Conservation (phyloP, 768 basidiomycete genomes). For the Trametes cinnabarina region DNA sequence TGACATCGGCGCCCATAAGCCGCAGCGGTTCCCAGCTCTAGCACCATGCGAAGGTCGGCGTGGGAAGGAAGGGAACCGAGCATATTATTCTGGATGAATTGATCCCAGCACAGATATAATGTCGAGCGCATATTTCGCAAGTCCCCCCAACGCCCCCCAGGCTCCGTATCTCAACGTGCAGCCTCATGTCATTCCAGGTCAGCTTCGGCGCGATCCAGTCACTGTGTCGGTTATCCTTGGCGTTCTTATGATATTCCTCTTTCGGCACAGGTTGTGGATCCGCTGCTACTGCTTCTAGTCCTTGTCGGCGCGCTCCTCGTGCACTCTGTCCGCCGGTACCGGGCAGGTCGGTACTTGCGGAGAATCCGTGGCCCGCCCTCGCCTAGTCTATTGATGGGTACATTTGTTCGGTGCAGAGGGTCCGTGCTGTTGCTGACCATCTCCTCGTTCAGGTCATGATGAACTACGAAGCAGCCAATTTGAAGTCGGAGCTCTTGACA, state of each 20-base stretch:
- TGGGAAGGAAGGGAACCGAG: too few species aligned
- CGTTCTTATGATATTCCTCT: too few species aligned
- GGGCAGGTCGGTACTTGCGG: conserved; percentile 13
- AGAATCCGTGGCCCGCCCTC: conserved; percentile 23
- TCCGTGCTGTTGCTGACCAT: background rate
- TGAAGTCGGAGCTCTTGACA: conserved; percentile 24
- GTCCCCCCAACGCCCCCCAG: too few species aligned
- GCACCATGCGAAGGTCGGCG: too few species aligned
- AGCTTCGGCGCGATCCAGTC: too few species aligned
- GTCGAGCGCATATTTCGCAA: too few species aligned
- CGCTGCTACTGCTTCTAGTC: background rate
- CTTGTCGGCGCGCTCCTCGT: conserved; percentile 4
- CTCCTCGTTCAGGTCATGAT: background rate
- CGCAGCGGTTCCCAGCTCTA: background rate
- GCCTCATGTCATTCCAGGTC: too few species aligned
- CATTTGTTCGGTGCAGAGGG: background rate
- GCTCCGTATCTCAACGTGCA: too few species aligned
- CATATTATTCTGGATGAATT: too few species aligned
- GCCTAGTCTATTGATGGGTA: conserved; percentile 19
- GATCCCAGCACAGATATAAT: too few species aligned
- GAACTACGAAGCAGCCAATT: background rate
- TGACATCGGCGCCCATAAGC: conserved; percentile 3
- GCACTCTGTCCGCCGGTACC: conserved; percentile 10
- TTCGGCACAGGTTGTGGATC: background rate
- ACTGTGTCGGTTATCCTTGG: too few species aligned